Base-by-base conservation (phyloP, 768 basidiomycete genomes). In the Leccinum rimulosum region DNA sequence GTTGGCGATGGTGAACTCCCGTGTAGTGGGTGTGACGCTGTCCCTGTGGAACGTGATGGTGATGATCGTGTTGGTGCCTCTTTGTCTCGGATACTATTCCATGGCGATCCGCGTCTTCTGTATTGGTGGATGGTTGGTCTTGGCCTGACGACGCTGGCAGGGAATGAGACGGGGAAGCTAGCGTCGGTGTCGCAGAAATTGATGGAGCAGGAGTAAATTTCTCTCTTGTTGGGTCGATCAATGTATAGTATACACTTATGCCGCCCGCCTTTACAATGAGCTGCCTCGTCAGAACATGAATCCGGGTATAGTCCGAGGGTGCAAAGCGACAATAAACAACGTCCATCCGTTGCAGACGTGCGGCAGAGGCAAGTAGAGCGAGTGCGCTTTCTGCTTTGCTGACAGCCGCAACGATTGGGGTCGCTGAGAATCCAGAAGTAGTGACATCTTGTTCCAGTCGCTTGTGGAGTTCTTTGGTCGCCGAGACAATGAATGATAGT, bases 161-260 rank as follows among this genome's bases (percentile, higher is more conserved):
- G 17, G 77, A 73, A 48, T 64, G 66, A 6, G 52, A 43, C 7
- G 77, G 75, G 3, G 77, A 74, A 4, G 58, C 45, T 6, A 72
- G 62, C 9, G 54, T 64, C 11, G 83, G 80, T 31, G 79, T 76
- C 22, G 56, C 68, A 35, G 67, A 68, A 38, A 63, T 54, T 4
- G 79, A 79, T 0, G 72, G 68, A 4, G 62, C 69, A 14, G 84
- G 84, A 0, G 83, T 82, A 63, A 88, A 89, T 56, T 70, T 77
- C 64, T 86, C 83, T 45, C 84, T 73, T 19, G 79, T 80, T 0
- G 86, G 83, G 61, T 90, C 86, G 10, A 88, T 79, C n/a, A 90
- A 66, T 0, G 70, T 71, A 60, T 86, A 89, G 66, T 87, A 90
- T 40, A 81, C 69, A 19, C 71, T 74, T 78, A 90, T 77, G 15